Conservation (phyloP, 1,139 yeast species). For the Blastobotrys indianensis region DNA sequence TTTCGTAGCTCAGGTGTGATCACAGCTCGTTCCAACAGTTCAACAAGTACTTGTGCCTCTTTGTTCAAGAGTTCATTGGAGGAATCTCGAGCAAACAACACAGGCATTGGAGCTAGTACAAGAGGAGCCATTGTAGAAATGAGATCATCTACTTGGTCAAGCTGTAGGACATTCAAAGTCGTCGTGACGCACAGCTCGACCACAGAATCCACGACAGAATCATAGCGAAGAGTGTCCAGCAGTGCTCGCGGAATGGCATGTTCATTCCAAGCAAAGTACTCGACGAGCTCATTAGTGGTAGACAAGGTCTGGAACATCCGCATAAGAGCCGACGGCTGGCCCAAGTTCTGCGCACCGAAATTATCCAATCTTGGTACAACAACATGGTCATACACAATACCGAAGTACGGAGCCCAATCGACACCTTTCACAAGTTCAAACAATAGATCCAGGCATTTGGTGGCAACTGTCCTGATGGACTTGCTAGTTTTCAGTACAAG, state of each 20-base stretch:
- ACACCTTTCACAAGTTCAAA: slow-evolving; percentile 13
- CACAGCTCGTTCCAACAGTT: slow-evolving; percentile 54
- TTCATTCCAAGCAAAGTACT: slow-evolving; percentile 43
- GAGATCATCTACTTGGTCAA: slow-evolving; percentile 40
- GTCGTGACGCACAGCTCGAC: slow-evolving; percentile 53
- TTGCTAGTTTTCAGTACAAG: slow-evolving; percentile 22
- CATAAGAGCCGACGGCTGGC: slow-evolving; percentile 75
- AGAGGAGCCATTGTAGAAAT: slow-evolving; percentile 30
- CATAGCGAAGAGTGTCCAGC: slow-evolving; percentile 48
- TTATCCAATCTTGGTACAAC: slow-evolving; percentile 60
- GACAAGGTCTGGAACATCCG: slow-evolving; percentile 64
- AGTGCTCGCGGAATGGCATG: slow-evolving; percentile 52
- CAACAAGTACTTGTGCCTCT: slow-evolving; percentile 51
- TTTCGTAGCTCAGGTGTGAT: slow-evolving; percentile 52
- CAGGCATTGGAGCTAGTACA: slow-evolving; percentile 27
- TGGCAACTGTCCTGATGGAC: slow-evolving; percentile 30
- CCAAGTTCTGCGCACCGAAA: slow-evolving; percentile 73
- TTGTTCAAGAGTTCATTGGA: slow-evolving; percentile 39
- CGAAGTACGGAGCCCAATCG: slow-evolving; percentile 52
- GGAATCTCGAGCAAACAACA: slow-evolving; percentile 23
- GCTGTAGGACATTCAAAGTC: slow-evolving; percentile 41
- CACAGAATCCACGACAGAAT: slow-evolving; percentile 64
- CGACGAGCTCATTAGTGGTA: slow-evolving; percentile 42
- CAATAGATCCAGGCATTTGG: slow-evolving; percentile 31
- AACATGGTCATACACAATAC: slow-evolving; percentile 47